These are phyloP conservation scores for Tricholoma bakamatsutake DNA, from an alignment of 768 basidiomycete species.

Conservation along the genomic window DNA sequence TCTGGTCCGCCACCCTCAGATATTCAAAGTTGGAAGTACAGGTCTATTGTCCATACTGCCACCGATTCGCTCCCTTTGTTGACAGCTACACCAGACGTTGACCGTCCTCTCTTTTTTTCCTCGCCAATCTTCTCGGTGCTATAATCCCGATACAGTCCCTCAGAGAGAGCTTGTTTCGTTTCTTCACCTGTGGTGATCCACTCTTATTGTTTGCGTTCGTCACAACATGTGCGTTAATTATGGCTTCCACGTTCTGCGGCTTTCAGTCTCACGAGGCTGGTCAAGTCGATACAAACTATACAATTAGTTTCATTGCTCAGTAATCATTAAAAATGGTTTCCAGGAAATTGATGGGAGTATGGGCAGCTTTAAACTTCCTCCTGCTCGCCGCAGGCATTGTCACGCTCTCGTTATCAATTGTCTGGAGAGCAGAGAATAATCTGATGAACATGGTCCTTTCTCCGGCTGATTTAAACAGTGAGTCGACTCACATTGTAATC, in stretches of 20 bases:
- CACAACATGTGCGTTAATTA: conserved; percentile 1
- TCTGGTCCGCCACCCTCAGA: too few species aligned
- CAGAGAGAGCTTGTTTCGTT: conserved; percentile 37
- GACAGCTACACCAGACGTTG: conserved; percentile 61
- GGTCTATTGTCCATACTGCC: conserved; percentile 23
- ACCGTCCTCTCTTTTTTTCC: conserved; percentile 49
- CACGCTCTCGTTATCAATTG: conserved; percentile 58
- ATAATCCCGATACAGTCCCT: conserved; percentile 49
- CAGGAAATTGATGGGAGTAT: conserved; percentile 60
- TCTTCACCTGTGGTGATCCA: neutral
- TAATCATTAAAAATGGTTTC: conserved; percentile 52
- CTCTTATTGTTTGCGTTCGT: neutral
- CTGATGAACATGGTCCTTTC: conserved; percentile 71
- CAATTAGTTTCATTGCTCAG: neutral
- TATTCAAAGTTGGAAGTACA: too few species aligned
- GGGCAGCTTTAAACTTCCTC: conserved; percentile 64
- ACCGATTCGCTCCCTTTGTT: conserved; percentile 27
- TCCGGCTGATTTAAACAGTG: conserved; percentile 52
- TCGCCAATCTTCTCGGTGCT: conserved; percentile 31
- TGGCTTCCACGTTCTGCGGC: neutral
- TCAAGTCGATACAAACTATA: neutral
- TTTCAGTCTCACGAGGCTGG: neutral
- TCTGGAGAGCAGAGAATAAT: conserved; percentile 65
- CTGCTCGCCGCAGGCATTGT: conserved; percentile 68
- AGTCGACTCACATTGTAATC: conserved; percentile 15